phyloP scores from a whole-genome alignment of 73 alveolate genomes.

The Breviolum minutum region DNA sequence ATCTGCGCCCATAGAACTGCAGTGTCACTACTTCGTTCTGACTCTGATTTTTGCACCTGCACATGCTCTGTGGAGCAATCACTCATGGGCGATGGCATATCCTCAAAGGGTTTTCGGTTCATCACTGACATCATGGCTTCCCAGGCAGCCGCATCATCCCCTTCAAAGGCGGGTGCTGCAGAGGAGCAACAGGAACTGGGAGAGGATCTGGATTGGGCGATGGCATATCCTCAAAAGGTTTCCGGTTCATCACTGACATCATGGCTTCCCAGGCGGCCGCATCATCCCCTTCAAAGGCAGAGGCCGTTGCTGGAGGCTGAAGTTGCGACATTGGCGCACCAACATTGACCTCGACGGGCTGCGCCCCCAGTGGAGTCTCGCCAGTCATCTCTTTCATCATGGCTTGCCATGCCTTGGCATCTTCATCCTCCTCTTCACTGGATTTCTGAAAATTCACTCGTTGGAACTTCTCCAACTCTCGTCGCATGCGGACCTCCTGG shows the following conservation, averaged over 20 bases:
- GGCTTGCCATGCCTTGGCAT: neutral
- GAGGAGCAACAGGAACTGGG: neutral
- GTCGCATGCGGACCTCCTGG: neutral
- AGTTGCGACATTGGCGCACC: neutral
- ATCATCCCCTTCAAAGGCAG: neutral
- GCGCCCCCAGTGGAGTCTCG: neutral
- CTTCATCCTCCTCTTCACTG: neutral
- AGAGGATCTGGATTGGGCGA: neutral
- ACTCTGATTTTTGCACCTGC: neutral
- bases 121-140: neutral
- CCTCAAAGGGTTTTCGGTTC: neutral
- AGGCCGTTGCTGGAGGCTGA: too few species aligned
- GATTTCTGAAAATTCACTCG: neutral
- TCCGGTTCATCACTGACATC: neutral
- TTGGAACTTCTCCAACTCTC: neutral
- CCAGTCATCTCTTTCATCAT: neutral
- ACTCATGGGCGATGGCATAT: neutral
- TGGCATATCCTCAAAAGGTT: neutral
- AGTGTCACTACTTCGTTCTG: neutral
- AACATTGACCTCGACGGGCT: neutral
- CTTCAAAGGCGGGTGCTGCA: neutral
- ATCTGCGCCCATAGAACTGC: neutral
- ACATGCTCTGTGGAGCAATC: neutral
- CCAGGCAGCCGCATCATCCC: neutral
- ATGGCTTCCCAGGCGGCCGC: neutral